These are phyloP conservation scores for Neurospora sp. DNA, from an alignment of 495 filamentous ascomycete genomes.

Conservation along the genomic window DNA sequence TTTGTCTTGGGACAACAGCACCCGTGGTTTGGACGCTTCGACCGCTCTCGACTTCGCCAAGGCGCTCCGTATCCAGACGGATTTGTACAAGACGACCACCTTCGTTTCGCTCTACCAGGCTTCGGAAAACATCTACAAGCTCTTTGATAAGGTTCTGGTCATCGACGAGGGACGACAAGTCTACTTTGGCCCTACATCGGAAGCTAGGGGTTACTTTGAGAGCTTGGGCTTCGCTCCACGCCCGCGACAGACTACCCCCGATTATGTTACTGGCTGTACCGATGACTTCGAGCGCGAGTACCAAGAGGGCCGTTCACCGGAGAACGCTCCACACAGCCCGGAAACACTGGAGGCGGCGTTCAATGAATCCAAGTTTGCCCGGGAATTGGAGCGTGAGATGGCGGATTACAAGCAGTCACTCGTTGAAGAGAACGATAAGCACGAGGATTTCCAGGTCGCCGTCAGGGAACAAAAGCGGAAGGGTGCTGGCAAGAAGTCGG, in stretches of 20 bases:
- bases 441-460: conserved; percentile 69
- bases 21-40: conserved; percentile 72
- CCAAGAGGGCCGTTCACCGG: conserved; percentile 47
- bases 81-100: conserved; percentile 68
- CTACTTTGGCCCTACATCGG: conserved; percentile 63
- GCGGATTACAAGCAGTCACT: conserved; percentile 50
- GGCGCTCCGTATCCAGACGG: conserved; percentile 65
- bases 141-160: conserved; percentile 82
- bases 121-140: conserved; percentile 70
- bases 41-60: conserved; percentile 68
- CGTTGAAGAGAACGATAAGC: conserved; percentile 49
- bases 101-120: conserved; percentile 81
- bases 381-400: conserved; percentile 56
- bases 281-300: conserved; percentile 77
- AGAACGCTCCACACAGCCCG: conserved; percentile 57
- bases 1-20: conserved; percentile 75
- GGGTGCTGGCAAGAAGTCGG: conserved; percentile 53
- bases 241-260: conserved; percentile 75
- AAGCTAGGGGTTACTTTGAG: conserved; percentile 73
- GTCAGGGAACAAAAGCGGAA: conserved; percentile 68
- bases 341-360: conserved; percentile 59
- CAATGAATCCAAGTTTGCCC: conserved; percentile 48
- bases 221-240: conserved; percentile 67
- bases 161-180: conserved; percentile 72
- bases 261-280: conserved; percentile 78